These are phyloP conservation scores for Domatiomyces globalis DNA, from an alignment of 2,329 filamentous ascomycete species.

Conservation along the genomic window DNA sequence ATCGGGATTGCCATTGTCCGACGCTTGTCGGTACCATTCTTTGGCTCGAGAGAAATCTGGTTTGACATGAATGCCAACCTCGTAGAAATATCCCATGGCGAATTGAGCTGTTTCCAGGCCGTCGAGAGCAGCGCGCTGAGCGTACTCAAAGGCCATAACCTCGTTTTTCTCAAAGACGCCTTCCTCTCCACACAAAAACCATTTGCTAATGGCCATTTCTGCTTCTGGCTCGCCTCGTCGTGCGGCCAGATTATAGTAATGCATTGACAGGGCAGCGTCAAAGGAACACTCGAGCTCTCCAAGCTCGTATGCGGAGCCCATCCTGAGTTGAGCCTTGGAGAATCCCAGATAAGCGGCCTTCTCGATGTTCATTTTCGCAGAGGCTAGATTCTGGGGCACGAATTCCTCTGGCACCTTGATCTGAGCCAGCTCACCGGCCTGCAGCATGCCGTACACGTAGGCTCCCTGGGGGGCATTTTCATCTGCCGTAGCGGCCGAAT, in stretches of 20 bases:
- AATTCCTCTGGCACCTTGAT: conserved; percentile 62
- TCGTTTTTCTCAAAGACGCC: conserved; percentile 91
- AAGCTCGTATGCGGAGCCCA: conserved; percentile 90
- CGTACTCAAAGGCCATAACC: conserved; percentile 80
- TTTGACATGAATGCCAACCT: conserved; percentile 86
- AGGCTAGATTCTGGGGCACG: conserved; percentile 56
- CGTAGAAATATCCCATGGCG: conserved; percentile 91
- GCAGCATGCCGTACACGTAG: conserved; percentile 89
- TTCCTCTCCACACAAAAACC: conserved; percentile 94
- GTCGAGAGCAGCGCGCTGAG: conserved; percentile 66
- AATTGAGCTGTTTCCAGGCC: conserved; percentile 87
- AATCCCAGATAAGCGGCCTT: conserved; percentile 94
- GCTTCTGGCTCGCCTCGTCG: conserved; percentile 87
- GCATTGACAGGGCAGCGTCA: conserved; percentile 77
- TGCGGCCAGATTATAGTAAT: conserved; percentile 89
- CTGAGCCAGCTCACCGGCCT: conserved; percentile 81
- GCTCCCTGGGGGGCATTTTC: conserved; percentile 95
- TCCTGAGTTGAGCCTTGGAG: conserved; percentile 89
- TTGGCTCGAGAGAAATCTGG: conserved; percentile 69
- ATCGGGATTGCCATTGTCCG: conserved; percentile 83
- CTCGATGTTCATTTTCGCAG: conserved; percentile 77
- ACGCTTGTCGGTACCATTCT: conserved; percentile 80
- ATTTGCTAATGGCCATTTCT: conserved; percentile 91
- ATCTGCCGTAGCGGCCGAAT: conserved; percentile 73
- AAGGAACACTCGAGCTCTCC: conserved; percentile 91